phyloP scores from a whole-genome alignment of 192 early-diverging fungal species.

The Backusella liffmaniae region DNA sequence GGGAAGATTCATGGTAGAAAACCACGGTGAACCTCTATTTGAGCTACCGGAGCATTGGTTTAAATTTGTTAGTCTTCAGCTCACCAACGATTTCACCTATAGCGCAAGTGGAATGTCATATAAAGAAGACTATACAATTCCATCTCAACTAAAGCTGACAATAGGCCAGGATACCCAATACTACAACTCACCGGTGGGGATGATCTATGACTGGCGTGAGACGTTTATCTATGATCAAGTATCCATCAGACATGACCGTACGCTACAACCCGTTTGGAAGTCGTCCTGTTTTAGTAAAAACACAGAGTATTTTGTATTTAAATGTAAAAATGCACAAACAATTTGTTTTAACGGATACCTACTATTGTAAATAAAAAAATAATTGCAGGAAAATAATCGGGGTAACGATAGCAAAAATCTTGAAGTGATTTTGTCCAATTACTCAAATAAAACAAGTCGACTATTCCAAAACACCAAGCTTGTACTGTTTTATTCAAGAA shows the following conservation, averaged over 20 bases:
- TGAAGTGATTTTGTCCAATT: too few relatives aligned
- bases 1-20: background rate
- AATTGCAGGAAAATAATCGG: too few relatives aligned
- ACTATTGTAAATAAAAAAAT: background rate
- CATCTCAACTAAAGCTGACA: background rate
- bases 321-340: background rate
- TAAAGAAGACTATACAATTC: background rate
- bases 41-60: background rate
- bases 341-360: background rate
- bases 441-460: too few relatives aligned
- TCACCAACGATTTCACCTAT: background rate
- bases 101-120: background rate
- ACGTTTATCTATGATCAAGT: background rate
- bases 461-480: too few relatives aligned
- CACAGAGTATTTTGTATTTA: background rate
- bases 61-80: background rate
- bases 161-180: background rate
- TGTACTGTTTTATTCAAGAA: too few relatives aligned
- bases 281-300: background rate
- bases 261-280: background rate
- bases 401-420: too few relatives aligned
- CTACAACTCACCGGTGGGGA: background rate
- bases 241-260: background rate
- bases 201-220: background rate
- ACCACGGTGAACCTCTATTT: background rate